Evolutionary conservation across 805 yeast species (phyloP), one percentile per base, ranked within the genome.

Genomic region (Candida sonorensis): DNA sequence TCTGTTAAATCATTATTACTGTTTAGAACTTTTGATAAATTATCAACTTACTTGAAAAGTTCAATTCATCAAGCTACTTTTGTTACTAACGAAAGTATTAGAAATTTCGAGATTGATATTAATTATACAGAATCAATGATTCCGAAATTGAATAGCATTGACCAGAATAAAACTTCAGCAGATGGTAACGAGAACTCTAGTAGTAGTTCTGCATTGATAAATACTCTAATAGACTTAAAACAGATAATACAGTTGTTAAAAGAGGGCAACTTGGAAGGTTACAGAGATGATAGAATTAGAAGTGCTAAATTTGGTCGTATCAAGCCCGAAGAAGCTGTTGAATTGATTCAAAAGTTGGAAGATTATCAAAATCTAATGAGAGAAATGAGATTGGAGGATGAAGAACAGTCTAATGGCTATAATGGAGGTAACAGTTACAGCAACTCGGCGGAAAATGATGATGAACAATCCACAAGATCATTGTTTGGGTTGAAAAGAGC

Each of bases 21-120:
- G 38, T 77, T 86, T 43, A 73, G 94, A 50, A 86, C 90, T 17
- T 85, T 84, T 53, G 97, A 88, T 60, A 77, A 82, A 42, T 70
- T 92, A 38, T 77, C 94, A 0, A 72, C 78, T 25, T 74, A 78
- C 40, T 74, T 90, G 53, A 63, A 82, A 40, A 67, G 69, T 27
- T 64, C 77, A 7, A 62, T 88, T 38, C 62, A 75, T 27, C 57
- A 67, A 23, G 68, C 69, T 13, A 72, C 77, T 1, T 69, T 67
- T 2, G 76, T 75, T 43, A 77, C 86, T 14, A 63, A 66, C 15
- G 78, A 61, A 36, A 81, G 90, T 0, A 62, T 79, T 5, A 59
- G 60, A 29, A 88, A 87, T 54, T 88, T 90, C 53, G 84, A 83
- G 45, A 51, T 72, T 18, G 97, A 90, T 55, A 72, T 92, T 19